Conservation (phyloP, 768 basidiomycete species). For the Inosperma sp. region DNA sequence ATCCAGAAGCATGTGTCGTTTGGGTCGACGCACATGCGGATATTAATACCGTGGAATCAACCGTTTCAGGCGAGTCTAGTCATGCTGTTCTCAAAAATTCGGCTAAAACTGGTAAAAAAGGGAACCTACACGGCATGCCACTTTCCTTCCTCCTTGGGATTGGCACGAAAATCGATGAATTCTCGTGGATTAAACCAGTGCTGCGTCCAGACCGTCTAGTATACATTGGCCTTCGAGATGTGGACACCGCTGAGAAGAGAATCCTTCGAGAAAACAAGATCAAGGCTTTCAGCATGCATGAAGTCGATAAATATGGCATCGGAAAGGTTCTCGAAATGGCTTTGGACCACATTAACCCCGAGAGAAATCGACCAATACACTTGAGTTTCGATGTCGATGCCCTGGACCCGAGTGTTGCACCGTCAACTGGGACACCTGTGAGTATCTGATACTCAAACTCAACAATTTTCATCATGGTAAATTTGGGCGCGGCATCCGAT, state of each 20-base stretch:
- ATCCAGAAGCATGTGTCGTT: slow-evolving; percentile 81
- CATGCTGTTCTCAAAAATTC: background rate
- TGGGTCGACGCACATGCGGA: slow-evolving; percentile 99
- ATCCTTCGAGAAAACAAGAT: slow-evolving; percentile 78
- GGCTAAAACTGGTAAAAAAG: slow-evolving; percentile 30
- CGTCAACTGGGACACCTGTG: slow-evolving; percentile 90
- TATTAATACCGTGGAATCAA: slow-evolving; percentile 86
- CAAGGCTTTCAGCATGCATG: slow-evolving; percentile 89
- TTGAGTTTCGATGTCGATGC: slow-evolving; percentile 96
- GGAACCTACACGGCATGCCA: slow-evolving; percentile 98
- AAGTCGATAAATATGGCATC: slow-evolving; percentile 87
- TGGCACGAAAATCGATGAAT: slow-evolving; percentile 42
- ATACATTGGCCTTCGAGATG: slow-evolving; percentile 95
- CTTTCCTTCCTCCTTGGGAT: slow-evolving; percentile 83
- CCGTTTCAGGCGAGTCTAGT: slow-evolving; percentile 56
- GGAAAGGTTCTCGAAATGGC: slow-evolving; percentile 97
- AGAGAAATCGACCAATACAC: slow-evolving; percentile 81
- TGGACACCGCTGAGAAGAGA: slow-evolving; percentile 84
- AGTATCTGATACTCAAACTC: slow-evolving; percentile 21
- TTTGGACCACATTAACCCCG: slow-evolving; percentile 87
- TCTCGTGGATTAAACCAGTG: slow-evolving; percentile 52
- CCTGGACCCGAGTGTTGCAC: slow-evolving; percentile 92
- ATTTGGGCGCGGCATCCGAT: slow-evolving; percentile 7
- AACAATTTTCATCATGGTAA: slow-evolving; percentile 6
- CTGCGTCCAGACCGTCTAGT: slow-evolving; percentile 75